These are phyloP conservation scores for Gossypium lobatum DNA, from an alignment of 441 rosid species.

Conservation along the genomic window DNA sequence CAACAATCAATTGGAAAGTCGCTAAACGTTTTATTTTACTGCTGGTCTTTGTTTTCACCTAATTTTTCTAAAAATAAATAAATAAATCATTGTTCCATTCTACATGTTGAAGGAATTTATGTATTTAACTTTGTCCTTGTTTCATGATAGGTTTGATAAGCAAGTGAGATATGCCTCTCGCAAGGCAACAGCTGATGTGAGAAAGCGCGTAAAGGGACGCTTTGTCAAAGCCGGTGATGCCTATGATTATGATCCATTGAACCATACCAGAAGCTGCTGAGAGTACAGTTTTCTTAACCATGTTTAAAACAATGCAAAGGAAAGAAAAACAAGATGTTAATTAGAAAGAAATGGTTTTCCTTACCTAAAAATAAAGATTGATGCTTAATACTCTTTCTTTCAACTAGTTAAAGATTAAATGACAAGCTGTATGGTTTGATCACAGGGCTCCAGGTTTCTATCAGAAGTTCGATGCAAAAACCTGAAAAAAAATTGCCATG, in stretches of 20 bases:
- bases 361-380: slow-evolving; percentile 19
- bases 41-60: too few relatives aligned
- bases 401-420: slow-evolving; percentile 9
- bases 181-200: slow-evolving; percentile 97
- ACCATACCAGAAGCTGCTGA: slow-evolving; percentile 77
- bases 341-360: slow-evolving; percentile 20
- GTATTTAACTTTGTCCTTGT: not conserved
- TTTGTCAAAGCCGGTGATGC: slow-evolving; percentile 95
- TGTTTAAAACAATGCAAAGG: slow-evolving; percentile 22
- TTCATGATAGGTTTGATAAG: slow-evolving; percentile 72
- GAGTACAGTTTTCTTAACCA: slow-evolving; percentile 33
- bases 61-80: too few relatives aligned
- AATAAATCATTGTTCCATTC: not conserved
- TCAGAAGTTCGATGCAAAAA: slow-evolving; percentile 5
- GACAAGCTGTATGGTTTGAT: slow-evolving; percentile 30
- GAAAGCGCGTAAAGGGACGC: slow-evolving; percentile 94
- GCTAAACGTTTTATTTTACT: not conserved
- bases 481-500: slow-evolving; percentile 12
- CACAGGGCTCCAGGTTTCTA: slow-evolving; percentile 25
- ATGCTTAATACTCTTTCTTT: slow-evolving; percentile 11
- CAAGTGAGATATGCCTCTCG: slow-evolving; percentile 93
- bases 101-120: not conserved
- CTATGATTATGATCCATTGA: slow-evolving; percentile 88
- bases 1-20: not conserved
- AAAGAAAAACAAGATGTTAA: slow-evolving; percentile 23